phyloP scores from a whole-genome alignment of 768 basidiomycete species.

The Termitomyces sp. region DNA sequence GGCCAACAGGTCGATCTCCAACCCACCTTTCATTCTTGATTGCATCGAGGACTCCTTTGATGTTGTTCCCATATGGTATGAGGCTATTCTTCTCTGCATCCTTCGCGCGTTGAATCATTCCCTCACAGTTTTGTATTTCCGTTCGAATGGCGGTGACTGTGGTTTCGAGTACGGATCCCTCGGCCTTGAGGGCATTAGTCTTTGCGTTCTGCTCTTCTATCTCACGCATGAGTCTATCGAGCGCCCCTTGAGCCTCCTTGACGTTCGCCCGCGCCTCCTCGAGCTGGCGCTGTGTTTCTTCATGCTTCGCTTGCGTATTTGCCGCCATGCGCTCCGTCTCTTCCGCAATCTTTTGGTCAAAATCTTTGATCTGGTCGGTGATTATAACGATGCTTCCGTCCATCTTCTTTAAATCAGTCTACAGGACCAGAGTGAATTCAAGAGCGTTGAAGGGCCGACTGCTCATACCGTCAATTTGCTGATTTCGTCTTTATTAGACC shows the following conservation, averaged over 20 bases:
- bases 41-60: constrained; percentile 52
- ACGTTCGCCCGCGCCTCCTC: constrained; percentile 41
- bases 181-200: constrained; percentile 27
- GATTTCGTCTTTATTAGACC: constrained; percentile 42
- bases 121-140: constrained; percentile 43
- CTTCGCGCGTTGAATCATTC: constrained; percentile 46
- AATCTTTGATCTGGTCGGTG: constrained; percentile 31
- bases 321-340: constrained; percentile 53
- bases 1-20: constrained; percentile 70
- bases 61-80: constrained; percentile 59
- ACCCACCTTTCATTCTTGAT: constrained; percentile 56
- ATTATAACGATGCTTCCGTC: constrained; percentile 32
- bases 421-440: neutral
- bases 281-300: constrained; percentile 52
- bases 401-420: constrained; percentile 55
- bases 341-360: constrained; percentile 47
- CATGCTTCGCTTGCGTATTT: constrained; percentile 60
- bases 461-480: constrained; percentile 40
- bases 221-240: constrained; percentile 28
- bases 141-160: constrained; percentile 27
- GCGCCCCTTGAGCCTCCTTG: constrained; percentile 30
- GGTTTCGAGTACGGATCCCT: constrained; percentile 37
- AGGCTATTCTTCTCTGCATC: constrained; percentile 56
- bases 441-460: neutral
- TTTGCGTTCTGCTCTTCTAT: constrained; percentile 29